These are phyloP conservation scores for Hsuehochloa calcarea DNA, from an alignment of 176 grass and related monocot species.

Conservation along the genomic window DNA sequence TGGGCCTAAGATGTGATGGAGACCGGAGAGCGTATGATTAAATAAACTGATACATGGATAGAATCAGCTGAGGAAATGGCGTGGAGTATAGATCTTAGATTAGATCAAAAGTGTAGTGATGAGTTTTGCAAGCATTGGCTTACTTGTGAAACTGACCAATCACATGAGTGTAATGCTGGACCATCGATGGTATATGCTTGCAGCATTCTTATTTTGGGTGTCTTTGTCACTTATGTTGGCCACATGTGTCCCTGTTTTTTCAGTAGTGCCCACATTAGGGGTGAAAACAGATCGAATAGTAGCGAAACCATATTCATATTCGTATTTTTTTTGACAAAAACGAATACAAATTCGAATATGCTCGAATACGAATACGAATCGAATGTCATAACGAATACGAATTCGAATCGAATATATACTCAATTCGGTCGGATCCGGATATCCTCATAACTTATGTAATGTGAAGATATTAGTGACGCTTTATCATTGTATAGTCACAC, in stretches of 20 bases:
- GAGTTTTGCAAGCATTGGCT: slow-evolving; percentile 27
- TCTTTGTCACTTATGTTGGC: slow-evolving; percentile 30
- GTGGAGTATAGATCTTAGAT: slow-evolving; percentile 32
- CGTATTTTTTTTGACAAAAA: too few species aligned
- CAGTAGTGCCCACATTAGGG: too few species aligned
- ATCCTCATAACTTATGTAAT: too few species aligned
- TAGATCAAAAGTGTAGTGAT: slow-evolving; percentile 16
- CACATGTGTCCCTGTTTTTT: slow-evolving; percentile 8
- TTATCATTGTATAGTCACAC: too few species aligned
- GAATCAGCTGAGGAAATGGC: background rate
- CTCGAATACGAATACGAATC: too few species aligned
- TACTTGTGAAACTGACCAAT: slow-evolving; percentile 33
- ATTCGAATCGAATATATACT: too few species aligned
- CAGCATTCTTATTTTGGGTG: slow-evolving; percentile 19
- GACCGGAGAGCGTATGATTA: slow-evolving; percentile 16
- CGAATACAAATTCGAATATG: too few species aligned
- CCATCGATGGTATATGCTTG: slow-evolving; percentile 23
- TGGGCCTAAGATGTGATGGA: slow-evolving; percentile 35
- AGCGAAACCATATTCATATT: too few species aligned
- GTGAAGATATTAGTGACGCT: too few species aligned
- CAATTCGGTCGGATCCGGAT: too few species aligned
- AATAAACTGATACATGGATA: background rate
- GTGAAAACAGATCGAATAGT: too few species aligned
- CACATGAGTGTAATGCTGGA: slow-evolving; percentile 19
- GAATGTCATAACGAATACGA: too few species aligned